These are phyloP conservation scores for Suhomyces atakaporum DNA, from an alignment of 1,139 yeast species.

Conservation along the genomic window DNA sequence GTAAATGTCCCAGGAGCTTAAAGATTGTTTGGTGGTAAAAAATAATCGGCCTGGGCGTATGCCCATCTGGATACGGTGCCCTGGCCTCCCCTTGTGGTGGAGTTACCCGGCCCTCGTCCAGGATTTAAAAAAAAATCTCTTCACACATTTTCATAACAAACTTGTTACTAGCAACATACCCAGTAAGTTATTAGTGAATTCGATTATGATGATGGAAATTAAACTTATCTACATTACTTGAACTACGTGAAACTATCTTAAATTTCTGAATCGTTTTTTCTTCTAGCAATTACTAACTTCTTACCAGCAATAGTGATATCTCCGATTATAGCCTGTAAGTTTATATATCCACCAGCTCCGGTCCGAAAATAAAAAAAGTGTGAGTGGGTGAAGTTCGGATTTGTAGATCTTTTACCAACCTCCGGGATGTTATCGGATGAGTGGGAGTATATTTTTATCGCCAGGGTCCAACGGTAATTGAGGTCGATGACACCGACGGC, in stretches of 20 bases:
- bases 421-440: too few relatives aligned
- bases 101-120: slow-evolving; percentile 4
- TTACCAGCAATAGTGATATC: too few relatives aligned
- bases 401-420: too few relatives aligned
- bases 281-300: slow-evolving; percentile 8
- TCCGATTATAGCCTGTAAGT: too few relatives aligned
- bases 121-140: too few relatives aligned
- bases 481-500: too few relatives aligned
- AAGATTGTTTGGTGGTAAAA: slow-evolving; percentile 8
- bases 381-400: too few relatives aligned
- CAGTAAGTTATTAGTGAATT: slow-evolving; percentile 3
- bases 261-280: slow-evolving; percentile 7
- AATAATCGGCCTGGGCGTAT: slow-evolving; percentile 1
- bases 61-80: slow-evolving; percentile 7
- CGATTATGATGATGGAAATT: slow-evolving; percentile 13
- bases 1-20: slow-evolving; percentile 4
- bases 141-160: too few relatives aligned
- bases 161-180: neutral
- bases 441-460: too few relatives aligned
- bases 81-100: neutral
- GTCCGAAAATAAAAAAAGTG: too few relatives aligned
- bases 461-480: too few relatives aligned
- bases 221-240: slow-evolving; percentile 23
- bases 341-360: too few relatives aligned
- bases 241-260: slow-evolving; percentile 9